Conservation (phyloP, 768 basidiomycete species). For the Leccinum sublutescens region DNA sequence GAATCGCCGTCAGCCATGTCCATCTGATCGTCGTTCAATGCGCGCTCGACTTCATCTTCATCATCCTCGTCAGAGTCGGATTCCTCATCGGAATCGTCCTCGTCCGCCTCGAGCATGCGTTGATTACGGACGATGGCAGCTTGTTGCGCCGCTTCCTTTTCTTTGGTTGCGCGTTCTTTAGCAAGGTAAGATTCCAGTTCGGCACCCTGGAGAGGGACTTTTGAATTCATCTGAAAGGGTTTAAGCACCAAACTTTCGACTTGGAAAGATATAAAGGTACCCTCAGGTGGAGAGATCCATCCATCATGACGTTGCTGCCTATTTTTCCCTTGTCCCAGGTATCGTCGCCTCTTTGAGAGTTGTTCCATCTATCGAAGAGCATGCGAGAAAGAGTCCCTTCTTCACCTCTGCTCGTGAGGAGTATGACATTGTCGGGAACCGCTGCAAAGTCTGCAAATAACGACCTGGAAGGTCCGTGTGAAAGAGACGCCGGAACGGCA, state of each 20-base stretch:
- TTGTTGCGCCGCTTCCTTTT: slow-evolving; percentile 84
- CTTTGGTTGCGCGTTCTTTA: slow-evolving; percentile 72
- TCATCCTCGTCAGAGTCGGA: slow-evolving; percentile 70
- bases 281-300: slow-evolving; percentile 63
- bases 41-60: slow-evolving; percentile 49
- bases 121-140: slow-evolving; percentile 81
- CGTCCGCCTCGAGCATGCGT: slow-evolving; percentile 91
- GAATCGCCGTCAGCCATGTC: slow-evolving; percentile 40
- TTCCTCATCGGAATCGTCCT: slow-evolving; percentile 75
- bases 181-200: slow-evolving; percentile 82
- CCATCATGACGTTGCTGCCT: slow-evolving; percentile 82
- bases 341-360: slow-evolving; percentile 70
- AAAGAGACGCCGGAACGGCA: slow-evolving; percentile 88
- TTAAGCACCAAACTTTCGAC: slow-evolving; percentile 3
- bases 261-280: slow-evolving; percentile 38
- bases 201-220: slow-evolving; percentile 83
- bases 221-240: slow-evolving; percentile 69
- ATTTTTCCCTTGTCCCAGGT: slow-evolving; percentile 91
- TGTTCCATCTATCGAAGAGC: slow-evolving; percentile 87
- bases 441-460: slow-evolving; percentile 86
- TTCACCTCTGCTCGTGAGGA: slow-evolving; percentile 79
- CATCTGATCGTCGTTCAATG: slow-evolving; percentile 51
- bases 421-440: slow-evolving; percentile 79
- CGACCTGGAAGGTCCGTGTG: slow-evolving; percentile 85
- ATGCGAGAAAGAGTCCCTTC: slow-evolving; percentile 76